phyloP scores from a whole-genome alignment of 2,329 filamentous ascomycete species.

The Pseudogymnoascus sp. region DNA sequence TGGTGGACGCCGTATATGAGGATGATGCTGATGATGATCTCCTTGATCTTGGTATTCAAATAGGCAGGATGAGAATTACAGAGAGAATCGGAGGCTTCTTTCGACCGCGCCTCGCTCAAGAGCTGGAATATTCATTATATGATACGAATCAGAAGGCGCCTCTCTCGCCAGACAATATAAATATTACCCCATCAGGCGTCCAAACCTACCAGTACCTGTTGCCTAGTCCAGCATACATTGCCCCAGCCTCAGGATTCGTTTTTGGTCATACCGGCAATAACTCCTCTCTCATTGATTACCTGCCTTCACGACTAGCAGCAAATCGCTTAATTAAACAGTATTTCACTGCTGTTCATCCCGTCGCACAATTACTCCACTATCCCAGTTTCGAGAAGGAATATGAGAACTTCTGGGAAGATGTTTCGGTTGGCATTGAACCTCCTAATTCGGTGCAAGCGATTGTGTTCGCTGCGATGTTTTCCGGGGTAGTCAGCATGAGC shows the following conservation, averaged over 20 bases:
- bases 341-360: constrained; percentile 58
- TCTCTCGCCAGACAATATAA: background rate
- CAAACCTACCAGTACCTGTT: constrained; percentile 47
- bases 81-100: constrained; percentile 69
- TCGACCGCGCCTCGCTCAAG: constrained; percentile 61
- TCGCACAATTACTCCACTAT: constrained; percentile 60
- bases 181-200: constrained; percentile 15
- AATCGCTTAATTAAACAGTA: constrained; percentile 61
- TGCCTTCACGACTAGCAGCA: constrained; percentile 51
- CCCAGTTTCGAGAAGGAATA: constrained; percentile 62
- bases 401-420: constrained; percentile 56
- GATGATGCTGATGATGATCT: constrained; percentile 57
- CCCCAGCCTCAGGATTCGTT: constrained; percentile 60
- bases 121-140: constrained; percentile 38
- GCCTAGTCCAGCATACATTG: constrained; percentile 59
- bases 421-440: constrained; percentile 54
- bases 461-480: constrained; percentile 63
- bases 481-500: constrained; percentile 59
- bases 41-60: constrained; percentile 62
- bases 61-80: constrained; percentile 66
- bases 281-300: constrained; percentile 49
- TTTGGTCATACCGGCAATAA: constrained; percentile 47
- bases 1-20: constrained; percentile 62
- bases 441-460: constrained; percentile 58
- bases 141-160: background rate